phyloP scores from a whole-genome alignment of 108 stramenopile species.

The Fistulifera solaris region DNA sequence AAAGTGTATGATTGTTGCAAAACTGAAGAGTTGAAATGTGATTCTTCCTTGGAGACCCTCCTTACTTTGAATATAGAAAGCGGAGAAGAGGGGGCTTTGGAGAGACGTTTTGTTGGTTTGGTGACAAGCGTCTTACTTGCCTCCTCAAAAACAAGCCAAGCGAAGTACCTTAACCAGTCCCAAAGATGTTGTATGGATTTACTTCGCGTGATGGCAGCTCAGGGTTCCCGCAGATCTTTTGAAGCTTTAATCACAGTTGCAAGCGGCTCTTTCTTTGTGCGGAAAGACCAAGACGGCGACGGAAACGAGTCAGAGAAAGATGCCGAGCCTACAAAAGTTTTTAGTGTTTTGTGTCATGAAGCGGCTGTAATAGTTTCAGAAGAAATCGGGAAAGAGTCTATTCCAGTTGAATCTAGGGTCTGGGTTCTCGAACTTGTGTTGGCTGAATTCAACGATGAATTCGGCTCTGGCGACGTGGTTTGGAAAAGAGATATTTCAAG shows the following conservation, averaged over 20 bases:
- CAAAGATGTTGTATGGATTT: slow-evolving; percentile 58
- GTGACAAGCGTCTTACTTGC: slow-evolving; percentile 31
- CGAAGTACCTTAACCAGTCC: slow-evolving; percentile 65
- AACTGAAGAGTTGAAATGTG: slow-evolving; percentile 45
- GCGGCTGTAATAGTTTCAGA: slow-evolving; percentile 1
- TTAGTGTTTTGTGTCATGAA: slow-evolving; percentile 4
- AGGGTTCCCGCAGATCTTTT: slow-evolving; percentile 55
- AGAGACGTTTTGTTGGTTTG: slow-evolving; percentile 48
- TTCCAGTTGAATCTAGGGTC: slow-evolving; percentile 3
- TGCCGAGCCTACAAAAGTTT: too few relatives aligned
- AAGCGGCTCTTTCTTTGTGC: slow-evolving; percentile 12
- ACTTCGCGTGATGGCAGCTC: slow-evolving; percentile 49
- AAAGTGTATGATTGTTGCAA: slow-evolving; percentile 83
- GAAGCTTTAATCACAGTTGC: slow-evolving; percentile 31
- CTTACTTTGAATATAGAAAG: slow-evolving; percentile 2
- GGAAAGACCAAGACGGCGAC: slow-evolving; percentile 2
- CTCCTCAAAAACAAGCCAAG: slow-evolving; percentile 24
- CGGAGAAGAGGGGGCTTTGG: slow-evolving; percentile 26
- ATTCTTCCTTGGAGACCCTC: slow-evolving; percentile 8
- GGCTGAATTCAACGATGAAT: neutral
- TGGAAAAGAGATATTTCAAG: too few relatives aligned
- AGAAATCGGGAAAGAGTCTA: neutral
- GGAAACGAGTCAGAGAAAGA: neutral
- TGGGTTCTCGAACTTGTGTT: slow-evolving; percentile 3
- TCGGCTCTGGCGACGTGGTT: neutral